Evolutionary conservation across 2,329 filamentous ascomycete species (phyloP), one percentile per base, ranked within the genome.

Genomic region (Ophiostoma pallidulum): DNA sequence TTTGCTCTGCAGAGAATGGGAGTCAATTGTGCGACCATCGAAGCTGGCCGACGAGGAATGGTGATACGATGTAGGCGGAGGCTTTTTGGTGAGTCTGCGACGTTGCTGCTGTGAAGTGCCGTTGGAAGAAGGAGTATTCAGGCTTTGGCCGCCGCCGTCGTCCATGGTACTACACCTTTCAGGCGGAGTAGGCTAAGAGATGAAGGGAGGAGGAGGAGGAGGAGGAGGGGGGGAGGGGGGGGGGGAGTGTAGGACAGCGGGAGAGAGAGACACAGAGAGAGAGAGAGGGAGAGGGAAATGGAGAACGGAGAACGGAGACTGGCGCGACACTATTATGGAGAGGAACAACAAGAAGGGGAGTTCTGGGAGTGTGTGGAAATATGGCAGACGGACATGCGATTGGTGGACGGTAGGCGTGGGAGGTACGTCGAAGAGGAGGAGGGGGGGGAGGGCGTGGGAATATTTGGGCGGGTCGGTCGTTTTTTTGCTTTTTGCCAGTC

Each of bases 21-120:
- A 66, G 67, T 79, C 75, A 66, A 71, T 68, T 57, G 47, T 44
- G 48, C 66, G 65, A 66, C 68, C 66, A 68, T 77, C 73, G 66
- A 73, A 64, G 61, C 66, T 69, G 60, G 68, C 69, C 42, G 66
- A 72, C 53, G 71, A 68, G 55, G 66, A 67, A 60, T 74, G 68
- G 53, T 70, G 66, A 56, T 71, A 66, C 42, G 74, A 53, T 37
- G 68, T 66, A 42, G 74, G 64, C 19, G 70, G 75, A 49, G 75
- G 75, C 62, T 78, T 79, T 69, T 83, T 82, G 60, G 75, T 75
- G 55, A 83, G 74, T 62, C 67, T 72, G 65, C 77, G 76, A 65
- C 79, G 77, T 55, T 50, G 45, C 19, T 50, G 47, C 26, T 43
- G 47, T 12, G 70, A 72, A 58, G 58, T 66, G 65, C 66, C 66